phyloP scores from a whole-genome alignment of 805 yeast genomes.

The Metschnikowia anglica region DNA sequence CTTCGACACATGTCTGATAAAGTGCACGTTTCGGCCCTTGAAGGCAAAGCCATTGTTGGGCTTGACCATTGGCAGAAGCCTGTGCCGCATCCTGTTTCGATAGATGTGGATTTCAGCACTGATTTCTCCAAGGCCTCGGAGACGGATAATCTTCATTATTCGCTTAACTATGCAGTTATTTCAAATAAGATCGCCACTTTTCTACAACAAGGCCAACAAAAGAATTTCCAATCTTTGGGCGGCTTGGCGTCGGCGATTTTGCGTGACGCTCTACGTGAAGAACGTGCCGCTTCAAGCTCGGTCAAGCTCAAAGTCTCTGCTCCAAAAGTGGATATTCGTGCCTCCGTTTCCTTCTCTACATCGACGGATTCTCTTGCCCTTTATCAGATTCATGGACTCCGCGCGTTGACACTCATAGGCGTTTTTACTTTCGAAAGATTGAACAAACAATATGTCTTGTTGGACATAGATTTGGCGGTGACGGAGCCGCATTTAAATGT shows the following conservation, averaged over 20 bases:
- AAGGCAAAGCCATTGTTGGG: slow-evolving; percentile 63
- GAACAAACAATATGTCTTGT: slow-evolving; percentile 67
- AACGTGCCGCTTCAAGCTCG: slow-evolving; percentile 46
- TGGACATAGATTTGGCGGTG: slow-evolving; percentile 50
- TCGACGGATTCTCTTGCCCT: slow-evolving; percentile 20
- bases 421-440: slow-evolving; percentile 88
- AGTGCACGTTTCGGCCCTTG: slow-evolving; percentile 54
- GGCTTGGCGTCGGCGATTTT: slow-evolving; percentile 48
- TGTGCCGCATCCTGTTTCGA: slow-evolving; percentile 61
- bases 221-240: slow-evolving; percentile 43
- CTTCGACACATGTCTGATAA: slow-evolving; percentile 29
- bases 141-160: slow-evolving; percentile 75
- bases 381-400: slow-evolving; percentile 49
- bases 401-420: slow-evolving; percentile 79
- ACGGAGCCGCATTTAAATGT: slow-evolving; percentile 17
- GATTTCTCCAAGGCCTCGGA: slow-evolving; percentile 72
- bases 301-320: slow-evolving; percentile 43
- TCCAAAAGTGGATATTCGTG: slow-evolving; percentile 58
- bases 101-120: slow-evolving; percentile 61
- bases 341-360: slow-evolving; percentile 26
- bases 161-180: slow-evolving; percentile 86
- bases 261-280: slow-evolving; percentile 41
- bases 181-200: slow-evolving; percentile 60
- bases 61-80: slow-evolving; percentile 73
- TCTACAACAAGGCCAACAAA: slow-evolving; percentile 43